Percentiles rank a stretch among this genome's conserved stretches.
Conservation (phyloP, 1,139 yeast species). For the Spathaspora sp. region DNA sequence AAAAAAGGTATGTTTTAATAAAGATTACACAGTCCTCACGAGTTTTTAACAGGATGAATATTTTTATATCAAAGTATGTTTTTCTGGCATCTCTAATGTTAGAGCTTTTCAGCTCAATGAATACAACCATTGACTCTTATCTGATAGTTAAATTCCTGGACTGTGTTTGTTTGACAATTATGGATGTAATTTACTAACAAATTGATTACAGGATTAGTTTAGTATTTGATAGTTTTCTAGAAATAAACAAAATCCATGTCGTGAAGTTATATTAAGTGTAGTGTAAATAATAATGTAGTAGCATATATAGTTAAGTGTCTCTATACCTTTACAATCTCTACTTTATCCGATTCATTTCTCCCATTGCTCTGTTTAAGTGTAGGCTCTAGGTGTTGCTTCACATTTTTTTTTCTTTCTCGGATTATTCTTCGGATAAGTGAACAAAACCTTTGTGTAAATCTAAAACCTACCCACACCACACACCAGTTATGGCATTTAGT, state of each 20-base stretch:
- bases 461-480: not conserved
- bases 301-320: no score
- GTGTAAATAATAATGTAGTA: no score
- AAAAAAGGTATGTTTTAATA: not conserved
- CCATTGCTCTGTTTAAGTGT: not conserved
- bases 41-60: slow-evolving; percentile 33
- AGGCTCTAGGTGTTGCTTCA: not conserved
- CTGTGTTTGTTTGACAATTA: not conserved
- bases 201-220: not conserved
- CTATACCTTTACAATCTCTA: no score
- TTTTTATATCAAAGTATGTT: slow-evolving; percentile 40
- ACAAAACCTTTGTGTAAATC: no score
- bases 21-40: not conserved
- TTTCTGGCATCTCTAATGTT: slow-evolving; percentile 77
- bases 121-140: slow-evolving; percentile 55
- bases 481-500: slow-evolving; percentile 10
- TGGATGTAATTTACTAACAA: not conserved
- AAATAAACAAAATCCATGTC: not conserved
- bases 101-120: slow-evolving; percentile 60
- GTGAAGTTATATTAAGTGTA: not conserved
- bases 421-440: not conserved
- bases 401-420: not conserved
- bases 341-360: no score
- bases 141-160: slow-evolving; percentile 32
- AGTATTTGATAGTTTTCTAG: not conserved